These are phyloP conservation scores for Aspergillus melleus DNA, from an alignment of 2,329 filamentous ascomycete genomes.

Conservation along the genomic window DNA sequence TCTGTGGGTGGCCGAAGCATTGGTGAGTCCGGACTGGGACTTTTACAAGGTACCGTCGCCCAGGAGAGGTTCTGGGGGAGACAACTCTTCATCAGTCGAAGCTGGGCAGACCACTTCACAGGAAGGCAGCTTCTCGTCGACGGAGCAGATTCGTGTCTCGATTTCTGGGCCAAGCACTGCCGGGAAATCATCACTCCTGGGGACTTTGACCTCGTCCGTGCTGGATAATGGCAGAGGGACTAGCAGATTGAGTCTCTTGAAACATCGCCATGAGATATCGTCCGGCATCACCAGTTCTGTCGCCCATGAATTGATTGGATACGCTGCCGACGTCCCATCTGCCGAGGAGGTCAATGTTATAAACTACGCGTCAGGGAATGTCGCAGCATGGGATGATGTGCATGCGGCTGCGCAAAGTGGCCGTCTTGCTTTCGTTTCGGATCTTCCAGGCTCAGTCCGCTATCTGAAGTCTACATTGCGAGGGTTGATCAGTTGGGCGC, in stretches of 20 bases:
- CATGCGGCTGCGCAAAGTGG: slow-evolving; percentile 72
- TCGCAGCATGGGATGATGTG: slow-evolving; percentile 92
- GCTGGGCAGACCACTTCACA: slow-evolving; percentile 8
- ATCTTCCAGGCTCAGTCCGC: slow-evolving; percentile 86
- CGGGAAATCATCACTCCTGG: slow-evolving; percentile 88
- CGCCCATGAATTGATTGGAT: slow-evolving; percentile 89
- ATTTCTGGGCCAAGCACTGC: slow-evolving; percentile 86
- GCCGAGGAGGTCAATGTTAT: slow-evolving; percentile 54
- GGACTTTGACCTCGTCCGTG: slow-evolving; percentile 81
- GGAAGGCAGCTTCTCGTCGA: slow-evolving; percentile 48
- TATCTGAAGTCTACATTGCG: slow-evolving; percentile 87
- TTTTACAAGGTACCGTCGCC: slow-evolving; percentile 30
- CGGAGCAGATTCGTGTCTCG: slow-evolving; percentile 79
- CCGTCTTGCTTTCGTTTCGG: slow-evolving; percentile 82
- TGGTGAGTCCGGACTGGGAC: slow-evolving; percentile 73
- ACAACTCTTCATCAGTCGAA: background rate
- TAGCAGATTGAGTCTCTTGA: slow-evolving; percentile 82
- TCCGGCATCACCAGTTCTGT: slow-evolving; percentile 94
- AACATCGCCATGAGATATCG: slow-evolving; percentile 88
- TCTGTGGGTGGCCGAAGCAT: slow-evolving; percentile 85
- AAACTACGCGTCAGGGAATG: slow-evolving; percentile 83
- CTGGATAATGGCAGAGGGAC: slow-evolving; percentile 91
- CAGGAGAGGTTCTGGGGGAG: background rate
- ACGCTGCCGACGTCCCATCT: slow-evolving; percentile 47
- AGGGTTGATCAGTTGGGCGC: slow-evolving; percentile 91